Base-by-base conservation (phyloP, 768 basidiomycete genomes). In the Naganishia randhawae region DNA sequence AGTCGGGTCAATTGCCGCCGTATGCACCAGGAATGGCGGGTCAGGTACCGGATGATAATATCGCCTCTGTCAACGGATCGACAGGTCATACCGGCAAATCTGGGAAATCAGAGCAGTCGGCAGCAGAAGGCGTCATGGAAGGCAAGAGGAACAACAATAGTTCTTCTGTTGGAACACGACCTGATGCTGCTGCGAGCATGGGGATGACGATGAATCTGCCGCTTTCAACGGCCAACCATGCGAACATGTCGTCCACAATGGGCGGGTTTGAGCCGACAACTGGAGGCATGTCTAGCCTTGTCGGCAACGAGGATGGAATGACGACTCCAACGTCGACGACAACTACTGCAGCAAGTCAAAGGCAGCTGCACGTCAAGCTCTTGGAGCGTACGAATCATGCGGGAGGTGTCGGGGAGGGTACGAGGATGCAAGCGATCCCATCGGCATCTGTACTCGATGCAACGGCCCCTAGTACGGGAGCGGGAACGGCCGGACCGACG, bases 201-300 rank as follows among this genome's bases (percentile, higher is more conserved):
- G 54, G 54, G 16, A 57, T 57, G 54, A 57, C 54, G 17, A 57
- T 57, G 3, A 57, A 19, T 27, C 19, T 57, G 54, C 54, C 54
- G 32, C 54, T 57, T 57, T 17, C 54, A 6, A 37, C 19, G 2
- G 33, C 54, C n/a, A n/a, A 57, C 19, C 52, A 54, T 19, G 52
- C 31, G 52, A 54, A 54, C 33, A 29, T 33, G 52, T 17, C 41
- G 41, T 42, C 29, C 16, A 10, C 52, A 2, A 10, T 9, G 27
- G 52, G 29, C 3, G 52, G 31, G 16, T 54, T 54, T 29, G 52
- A 16, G 14, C 41, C 14, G 41, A 42, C n/a, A n/a, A n/a, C 5
- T 3, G 52, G 29, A 14, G 52, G 52, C 16, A 5, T 54, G 52
- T 13, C 51, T 11, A 33, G 27, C 11, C 31, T 54, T 33, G 52